A percentile compares a stretch with the other conserved stretches of the same genome.
These are phyloP conservation scores for Candida ulmi DNA, from an alignment of 805 yeast genomes.

Conservation along the genomic window DNA sequence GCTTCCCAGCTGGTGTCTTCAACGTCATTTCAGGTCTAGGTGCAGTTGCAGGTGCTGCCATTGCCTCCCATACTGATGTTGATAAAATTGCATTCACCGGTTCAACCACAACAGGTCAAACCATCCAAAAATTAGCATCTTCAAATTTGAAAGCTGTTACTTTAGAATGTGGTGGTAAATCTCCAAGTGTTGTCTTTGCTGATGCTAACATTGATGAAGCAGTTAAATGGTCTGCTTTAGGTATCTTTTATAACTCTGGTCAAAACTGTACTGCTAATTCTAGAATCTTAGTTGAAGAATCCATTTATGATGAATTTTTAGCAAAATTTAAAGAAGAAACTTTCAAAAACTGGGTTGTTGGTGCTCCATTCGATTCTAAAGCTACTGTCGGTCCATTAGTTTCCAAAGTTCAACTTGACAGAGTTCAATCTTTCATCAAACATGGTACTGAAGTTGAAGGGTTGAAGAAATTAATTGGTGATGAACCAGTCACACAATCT, in stretches of 20 bases:
- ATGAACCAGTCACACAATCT: slow-evolving; percentile 24
- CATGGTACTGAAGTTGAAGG: slow-evolving; percentile 46
- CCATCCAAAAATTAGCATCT: slow-evolving; percentile 58
- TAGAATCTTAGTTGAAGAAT: slow-evolving; percentile 52
- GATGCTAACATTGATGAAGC: slow-evolving; percentile 65
- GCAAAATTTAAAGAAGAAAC: slow-evolving; percentile 39
- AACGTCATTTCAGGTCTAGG: slow-evolving; percentile 73
- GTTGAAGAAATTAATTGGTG: slow-evolving; percentile 38
- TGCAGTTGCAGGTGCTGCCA: slow-evolving; percentile 58
- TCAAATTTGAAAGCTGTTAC: slow-evolving; percentile 57
- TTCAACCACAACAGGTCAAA: slow-evolving; percentile 60
- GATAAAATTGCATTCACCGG: slow-evolving; percentile 64
- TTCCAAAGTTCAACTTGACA: slow-evolving; percentile 50
- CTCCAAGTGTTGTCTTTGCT: slow-evolving; percentile 55
- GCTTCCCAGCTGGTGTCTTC: slow-evolving; percentile 77
- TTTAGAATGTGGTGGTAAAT: slow-evolving; percentile 70
- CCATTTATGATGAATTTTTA: slow-evolving; percentile 49
- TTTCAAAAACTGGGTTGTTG: slow-evolving; percentile 45
- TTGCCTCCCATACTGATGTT: slow-evolving; percentile 54
- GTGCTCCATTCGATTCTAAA: slow-evolving; percentile 42
- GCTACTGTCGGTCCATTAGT: slow-evolving; percentile 60
- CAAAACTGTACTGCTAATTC: slow-evolving; percentile 69
- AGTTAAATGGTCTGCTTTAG: slow-evolving; percentile 62
- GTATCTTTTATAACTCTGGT: slow-evolving; percentile 60
- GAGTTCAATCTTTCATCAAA: slow-evolving; percentile 39